These are phyloP conservation scores for Colletotrichum magnum DNA, from an alignment of 2,329 filamentous ascomycete genomes.

Conservation along the genomic window DNA sequence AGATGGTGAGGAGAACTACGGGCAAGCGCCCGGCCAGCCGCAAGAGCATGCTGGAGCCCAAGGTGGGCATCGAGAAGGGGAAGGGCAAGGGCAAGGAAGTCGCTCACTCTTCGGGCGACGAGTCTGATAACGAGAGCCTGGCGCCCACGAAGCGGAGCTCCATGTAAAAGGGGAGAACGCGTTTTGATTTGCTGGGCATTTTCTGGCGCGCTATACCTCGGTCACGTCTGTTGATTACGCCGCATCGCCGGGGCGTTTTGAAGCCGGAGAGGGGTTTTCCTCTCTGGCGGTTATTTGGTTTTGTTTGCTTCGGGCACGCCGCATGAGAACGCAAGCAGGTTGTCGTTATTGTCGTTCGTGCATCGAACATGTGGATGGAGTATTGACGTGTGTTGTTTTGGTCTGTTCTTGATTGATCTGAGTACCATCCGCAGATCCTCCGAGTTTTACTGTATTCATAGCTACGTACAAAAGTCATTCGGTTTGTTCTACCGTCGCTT, in stretches of 20 bases:
- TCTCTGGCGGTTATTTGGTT: constrained; percentile 6
- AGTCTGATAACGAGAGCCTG: constrained; percentile 46
- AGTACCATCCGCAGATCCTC: constrained; percentile 11
- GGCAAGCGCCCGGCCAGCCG: constrained; percentile 55
- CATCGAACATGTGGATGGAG: constrained; percentile 29
- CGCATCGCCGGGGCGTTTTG: constrained; percentile 36
- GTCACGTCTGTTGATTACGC: constrained; percentile 28
- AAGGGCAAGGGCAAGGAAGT: constrained; percentile 67
- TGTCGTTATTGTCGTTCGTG: constrained; percentile 13
- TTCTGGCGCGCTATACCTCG: constrained; percentile 40
- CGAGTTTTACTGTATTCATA: constrained; percentile 31
- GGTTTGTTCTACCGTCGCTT: background rate
- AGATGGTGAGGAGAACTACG: constrained; percentile 47
- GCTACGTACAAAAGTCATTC: constrained; percentile 20
- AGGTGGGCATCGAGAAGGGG: constrained; percentile 49
- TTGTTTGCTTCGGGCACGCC: constrained; percentile 4
- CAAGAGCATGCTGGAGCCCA: constrained; percentile 59
- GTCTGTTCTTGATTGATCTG: constrained; percentile 17
- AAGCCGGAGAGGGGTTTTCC: constrained; percentile 4
- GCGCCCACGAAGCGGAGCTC: constrained; percentile 57
- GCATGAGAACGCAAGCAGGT: constrained; percentile 22
- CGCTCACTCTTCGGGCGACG: constrained; percentile 49
- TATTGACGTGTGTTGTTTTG: constrained; percentile 32
- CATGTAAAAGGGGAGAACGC: constrained; percentile 48
- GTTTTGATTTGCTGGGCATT: constrained; percentile 37